These are phyloP conservation scores for Cetradonia linearis DNA, from an alignment of 495 filamentous ascomycete species.

Conservation along the genomic window DNA sequence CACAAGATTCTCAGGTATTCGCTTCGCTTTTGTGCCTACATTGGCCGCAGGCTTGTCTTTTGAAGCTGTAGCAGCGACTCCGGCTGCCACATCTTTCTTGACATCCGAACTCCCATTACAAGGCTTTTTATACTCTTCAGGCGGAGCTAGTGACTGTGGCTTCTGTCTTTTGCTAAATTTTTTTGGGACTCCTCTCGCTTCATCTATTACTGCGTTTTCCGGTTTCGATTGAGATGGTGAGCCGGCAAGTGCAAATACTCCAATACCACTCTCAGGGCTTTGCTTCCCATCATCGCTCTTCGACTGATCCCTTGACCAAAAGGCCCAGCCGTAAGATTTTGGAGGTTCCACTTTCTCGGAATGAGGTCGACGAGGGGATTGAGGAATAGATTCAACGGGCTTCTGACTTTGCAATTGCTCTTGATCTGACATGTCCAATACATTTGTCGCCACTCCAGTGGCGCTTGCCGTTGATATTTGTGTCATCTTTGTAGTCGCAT, in stretches of 20 bases:
- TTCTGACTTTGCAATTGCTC: neutral
- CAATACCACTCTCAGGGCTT: conserved; percentile 37
- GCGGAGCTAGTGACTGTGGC: conserved; percentile 12
- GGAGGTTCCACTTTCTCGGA: conserved; percentile 15
- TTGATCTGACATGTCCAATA: neutral
- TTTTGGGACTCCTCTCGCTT: conserved; percentile 31
- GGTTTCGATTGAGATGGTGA: conserved; percentile 54
- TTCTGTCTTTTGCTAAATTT: conserved; percentile 28
- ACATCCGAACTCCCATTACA: conserved; percentile 9
- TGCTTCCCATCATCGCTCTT: conserved; percentile 30
- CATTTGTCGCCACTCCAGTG: neutral
- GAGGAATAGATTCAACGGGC: neutral
- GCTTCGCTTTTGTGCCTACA: conserved; percentile 8
- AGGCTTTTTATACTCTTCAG: conserved; percentile 13
- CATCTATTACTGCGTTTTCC: conserved; percentile 47
- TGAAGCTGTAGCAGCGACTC: conserved; percentile 7
- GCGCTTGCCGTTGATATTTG: neutral
- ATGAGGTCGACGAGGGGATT: neutral
- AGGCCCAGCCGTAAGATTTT: conserved; percentile 69
- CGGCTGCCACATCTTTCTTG: conserved; percentile 21
- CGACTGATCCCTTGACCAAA: conserved; percentile 63
- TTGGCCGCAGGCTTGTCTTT: conserved; percentile 2
- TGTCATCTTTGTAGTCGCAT: conserved; percentile 4
- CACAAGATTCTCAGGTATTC: conserved; percentile 44
- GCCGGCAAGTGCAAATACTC: conserved; percentile 60